Conservation (phyloP, 371 early-diverging fungal genomes). For the Lichtheimia ornata region DNA sequence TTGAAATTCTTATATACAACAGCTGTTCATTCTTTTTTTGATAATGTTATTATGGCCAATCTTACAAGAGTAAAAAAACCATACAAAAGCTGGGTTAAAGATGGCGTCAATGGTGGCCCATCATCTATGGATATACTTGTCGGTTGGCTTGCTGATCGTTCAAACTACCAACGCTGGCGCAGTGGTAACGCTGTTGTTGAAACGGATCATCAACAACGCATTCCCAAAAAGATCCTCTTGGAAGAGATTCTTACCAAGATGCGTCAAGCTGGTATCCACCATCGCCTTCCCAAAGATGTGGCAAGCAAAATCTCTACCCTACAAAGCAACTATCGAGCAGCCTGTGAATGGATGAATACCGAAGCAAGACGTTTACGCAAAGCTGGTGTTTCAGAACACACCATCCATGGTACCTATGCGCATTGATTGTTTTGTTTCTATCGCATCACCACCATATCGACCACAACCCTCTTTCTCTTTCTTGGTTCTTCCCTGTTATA, state of each 20-base stretch:
- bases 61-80: slow-evolving; percentile 33
- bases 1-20: no score
- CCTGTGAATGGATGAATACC: slow-evolving; percentile 47
- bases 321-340: slow-evolving; percentile 47
- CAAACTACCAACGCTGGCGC: slow-evolving; percentile 46
- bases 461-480: slow-evolving; percentile 6
- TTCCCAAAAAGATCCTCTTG: slow-evolving; percentile 42
- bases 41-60: no score
- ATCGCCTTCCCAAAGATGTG: slow-evolving; percentile 47
- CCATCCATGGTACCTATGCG: slow-evolving; percentile 35
- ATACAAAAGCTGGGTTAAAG: slow-evolving; percentile 53
- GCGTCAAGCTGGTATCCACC: slow-evolving; percentile 45
- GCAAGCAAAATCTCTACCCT: slow-evolving; percentile 49
- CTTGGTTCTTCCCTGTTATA: slow-evolving; percentile 14
- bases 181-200: slow-evolving; percentile 42
- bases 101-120: slow-evolving; percentile 49
- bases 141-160: slow-evolving; percentile 38
- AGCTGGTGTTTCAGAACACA: slow-evolving; percentile 40
- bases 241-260: slow-evolving; percentile 44
- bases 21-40: no score
- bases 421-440: no score
- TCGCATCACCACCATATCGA: neutral
- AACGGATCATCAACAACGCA: slow-evolving; percentile 20
- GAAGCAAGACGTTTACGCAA: slow-evolving; percentile 37
- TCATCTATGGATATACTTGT: slow-evolving; percentile 47